These are phyloP conservation scores for Centaurea solstitialis DNA, from an alignment of 129 eudicot genomes.

Conservation along the genomic window DNA sequence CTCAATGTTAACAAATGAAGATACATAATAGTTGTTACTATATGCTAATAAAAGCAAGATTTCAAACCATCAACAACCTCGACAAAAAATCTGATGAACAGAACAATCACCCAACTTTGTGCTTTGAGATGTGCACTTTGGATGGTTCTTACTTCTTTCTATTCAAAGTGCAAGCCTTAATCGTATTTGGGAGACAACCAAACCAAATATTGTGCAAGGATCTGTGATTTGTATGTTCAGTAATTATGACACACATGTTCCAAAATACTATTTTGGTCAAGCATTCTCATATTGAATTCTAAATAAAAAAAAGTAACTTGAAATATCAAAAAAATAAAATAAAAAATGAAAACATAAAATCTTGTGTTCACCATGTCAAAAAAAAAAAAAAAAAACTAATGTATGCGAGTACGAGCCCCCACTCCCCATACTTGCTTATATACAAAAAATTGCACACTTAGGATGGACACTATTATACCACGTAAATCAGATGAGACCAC, in stretches of 20 bases:
- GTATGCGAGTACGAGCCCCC: background rate
- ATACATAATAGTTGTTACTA: background rate
- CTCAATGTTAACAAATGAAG: background rate
- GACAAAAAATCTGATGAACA: background rate
- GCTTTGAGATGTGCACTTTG: background rate
- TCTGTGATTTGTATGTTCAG: background rate
- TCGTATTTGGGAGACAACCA: background rate
- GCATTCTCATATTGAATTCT: background rate
- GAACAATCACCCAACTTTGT: background rate
- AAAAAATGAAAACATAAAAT: constrained; percentile 3
- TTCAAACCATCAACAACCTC: background rate
- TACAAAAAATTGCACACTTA: no score
- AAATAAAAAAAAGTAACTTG: background rate
- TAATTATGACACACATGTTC: background rate
- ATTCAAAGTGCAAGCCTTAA: background rate
- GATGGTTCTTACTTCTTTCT: background rate
- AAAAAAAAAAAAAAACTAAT: background rate
- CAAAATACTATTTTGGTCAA: background rate
- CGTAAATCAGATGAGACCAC: no score
- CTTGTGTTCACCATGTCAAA: background rate
- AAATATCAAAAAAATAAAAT: background rate
- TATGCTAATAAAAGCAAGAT: background rate
- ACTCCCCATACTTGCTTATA: background rate
- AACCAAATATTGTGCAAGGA: background rate
- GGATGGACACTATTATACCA: no score